Evolutionary conservation across 352 stramenopile genomes (phyloP), one percentile per base, ranked within the genome.

Genomic region (Globisporangium yorkense): DNA sequence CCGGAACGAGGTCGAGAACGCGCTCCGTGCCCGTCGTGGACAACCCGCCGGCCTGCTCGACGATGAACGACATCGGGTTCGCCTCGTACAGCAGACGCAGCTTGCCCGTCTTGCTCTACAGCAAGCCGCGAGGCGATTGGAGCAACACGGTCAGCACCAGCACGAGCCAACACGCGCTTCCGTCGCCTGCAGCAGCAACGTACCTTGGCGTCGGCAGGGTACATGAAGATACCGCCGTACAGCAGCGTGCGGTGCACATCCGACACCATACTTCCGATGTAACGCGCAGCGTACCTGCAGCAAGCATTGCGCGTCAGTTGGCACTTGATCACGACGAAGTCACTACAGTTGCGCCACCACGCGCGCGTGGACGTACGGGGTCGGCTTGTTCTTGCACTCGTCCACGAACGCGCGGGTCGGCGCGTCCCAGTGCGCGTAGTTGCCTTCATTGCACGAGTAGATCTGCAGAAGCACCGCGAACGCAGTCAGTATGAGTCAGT

Each of bases 41-140:
- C 57, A 98, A 88, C 50, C 96, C 97, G 56, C 96, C 96, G 56
- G 96, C 96, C 75, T 99, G 88, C 68, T 99, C 96, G 59, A 99
- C 96, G 70, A 99, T 98, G 71, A 98, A 96, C 52, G 97, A 97
- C 97, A 99, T 99, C n/a, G 97, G 97, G 86, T 98, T 99, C 74
- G 92, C 96, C 76, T 99, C 97, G 77, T 99, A 99, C 7, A 99
- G 87, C 59, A 98, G 82, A 79, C 96, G 93, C 67, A 99, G 84
- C 80, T 99, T 99, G 73, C 88, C 89, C 21, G 69, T 72, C 66
- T 89, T 89, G 70, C 60, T 84, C 72, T 74, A 43, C 8, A 40
- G 8, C 31, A 8, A 27, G 15, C 43, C 5, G 9, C 15, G 21
- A 16, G 6, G 3, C 12, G 2, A 21, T 37, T 39, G 47, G 13